Base-by-base conservation (phyloP, 2,329 filamentous ascomycete genomes). In the Colletotrichum filicis region DNA sequence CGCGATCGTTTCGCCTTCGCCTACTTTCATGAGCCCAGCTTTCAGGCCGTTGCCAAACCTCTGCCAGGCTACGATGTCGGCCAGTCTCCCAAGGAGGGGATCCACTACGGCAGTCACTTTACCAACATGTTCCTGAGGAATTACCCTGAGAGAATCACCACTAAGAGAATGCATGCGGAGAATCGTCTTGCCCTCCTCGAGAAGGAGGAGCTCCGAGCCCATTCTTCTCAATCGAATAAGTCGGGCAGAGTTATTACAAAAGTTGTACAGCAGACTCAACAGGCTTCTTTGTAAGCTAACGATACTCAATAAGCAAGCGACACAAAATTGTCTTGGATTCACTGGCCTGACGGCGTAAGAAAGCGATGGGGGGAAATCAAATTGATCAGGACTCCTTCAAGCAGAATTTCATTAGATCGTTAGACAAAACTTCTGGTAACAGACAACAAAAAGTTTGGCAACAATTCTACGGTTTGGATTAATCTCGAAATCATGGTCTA, bases 21-120 rank as follows among this genome's bases (percentile, higher is more conserved):
- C 5, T 87, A 88, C 75, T 88, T 88, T 76, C 86, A 87, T 71
- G 86, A 88, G 78, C 86, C 86, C 26, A 86, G 83, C 77, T 88
- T 88, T 76, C 81, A 83, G 24, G 80, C 85, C 1, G 81, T 86
- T 11, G 71, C 86, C 16, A 83, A 82, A 76, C 85, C 86, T 0
- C 78, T 88, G 8, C 79, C 80, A 0, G 83, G 82, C 3, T 85
- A 83, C 69, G 77, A 82, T 8, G 79, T 63, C 7, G 78, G 80
- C 3, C 78, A 80, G 63, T 74, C 76, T 26, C 78, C 78, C 2
- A 60, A 72, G 5, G 80, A 83, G n/a, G 83, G 85, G 4, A 83
- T 87, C 7, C 85, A 87, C 76, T 88, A 87, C 74, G 86, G 86
- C n/a, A 87, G 82, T 1, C 85, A 88, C 76, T 88, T 87, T 71